Evolutionary conservation across 208 protist species (phyloP).

Genomic region (Hexamita inflata): DNA sequence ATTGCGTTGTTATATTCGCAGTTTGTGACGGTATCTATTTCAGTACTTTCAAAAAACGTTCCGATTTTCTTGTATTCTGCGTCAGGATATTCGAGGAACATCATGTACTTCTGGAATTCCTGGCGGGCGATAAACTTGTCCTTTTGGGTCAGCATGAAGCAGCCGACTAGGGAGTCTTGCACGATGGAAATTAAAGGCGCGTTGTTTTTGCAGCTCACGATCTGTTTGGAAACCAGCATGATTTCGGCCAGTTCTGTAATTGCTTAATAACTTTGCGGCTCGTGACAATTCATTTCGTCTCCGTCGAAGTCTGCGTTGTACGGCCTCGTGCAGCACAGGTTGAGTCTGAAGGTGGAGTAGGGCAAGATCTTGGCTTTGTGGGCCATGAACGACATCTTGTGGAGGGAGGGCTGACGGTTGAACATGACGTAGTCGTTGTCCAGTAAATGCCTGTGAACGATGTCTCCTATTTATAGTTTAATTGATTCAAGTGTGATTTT

Average conservation of each 20-base stretch:
- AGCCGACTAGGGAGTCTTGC: conserved; percentile 87
- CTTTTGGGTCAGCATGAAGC: conserved; percentile 68
- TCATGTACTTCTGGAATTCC: conserved; percentile 85
- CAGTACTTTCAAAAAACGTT: no score
- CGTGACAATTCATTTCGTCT: conserved; percentile 99
- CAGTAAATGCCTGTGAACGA: conserved; percentile 85
- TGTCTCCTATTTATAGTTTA: conserved; percentile 44
- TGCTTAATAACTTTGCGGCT: conserved; percentile 85
- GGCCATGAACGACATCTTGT: conserved; percentile 99
- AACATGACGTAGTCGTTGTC: conserved; percentile 96
- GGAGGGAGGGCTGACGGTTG: conserved; percentile 98
- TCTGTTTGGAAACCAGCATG: conserved; percentile 92
- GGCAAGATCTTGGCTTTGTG: conserved; percentile 70
- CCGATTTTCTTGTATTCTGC: no score
- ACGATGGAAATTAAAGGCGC: conserved; percentile 96
- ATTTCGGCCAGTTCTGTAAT: conserved; percentile 64
- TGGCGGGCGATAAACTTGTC: conserved; percentile 85
- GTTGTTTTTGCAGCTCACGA: conserved; percentile 93
- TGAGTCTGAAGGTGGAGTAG: conserved; percentile 95
- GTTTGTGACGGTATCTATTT: no score
- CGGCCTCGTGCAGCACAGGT: conserved; percentile 70
- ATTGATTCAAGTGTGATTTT: no score
- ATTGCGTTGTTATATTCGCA: no score
- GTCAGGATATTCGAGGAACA: conserved; percentile 87
- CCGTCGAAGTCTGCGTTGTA: conserved; percentile 99